These are phyloP conservation scores for Talaromyces pinophilus DNA, from an alignment of 2,329 filamentous ascomycete genomes.

Conservation along the genomic window DNA sequence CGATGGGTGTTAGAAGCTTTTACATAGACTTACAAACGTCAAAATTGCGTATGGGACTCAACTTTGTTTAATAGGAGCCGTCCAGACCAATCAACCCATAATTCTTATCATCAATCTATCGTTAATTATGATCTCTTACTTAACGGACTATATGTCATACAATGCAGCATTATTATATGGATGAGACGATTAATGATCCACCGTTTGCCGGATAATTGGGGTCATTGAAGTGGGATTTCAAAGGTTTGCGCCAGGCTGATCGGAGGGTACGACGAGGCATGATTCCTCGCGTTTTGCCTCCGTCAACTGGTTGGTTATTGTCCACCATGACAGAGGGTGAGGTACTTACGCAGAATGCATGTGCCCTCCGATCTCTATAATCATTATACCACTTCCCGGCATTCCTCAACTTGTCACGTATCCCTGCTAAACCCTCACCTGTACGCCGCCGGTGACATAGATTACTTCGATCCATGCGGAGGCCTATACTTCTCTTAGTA, in stretches of 20 bases:
- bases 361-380: conserved; percentile 10
- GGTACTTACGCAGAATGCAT: background rate
- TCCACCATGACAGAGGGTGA: background rate
- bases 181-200: background rate
- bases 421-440: background rate
- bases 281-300: background rate
- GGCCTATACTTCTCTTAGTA: background rate
- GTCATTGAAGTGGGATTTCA: background rate
- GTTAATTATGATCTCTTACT: no score
- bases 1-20: no score
- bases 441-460: background rate
- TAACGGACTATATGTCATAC: no score
- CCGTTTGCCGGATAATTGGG: conserved; percentile 3
- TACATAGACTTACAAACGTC: no score
- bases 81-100: no score
- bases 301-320: background rate
- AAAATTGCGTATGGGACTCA: no score
- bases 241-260: background rate
- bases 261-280: background rate
- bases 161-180: no score
- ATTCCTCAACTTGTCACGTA: background rate
- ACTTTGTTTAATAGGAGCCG: no score
- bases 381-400: background rate
- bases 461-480: conserved; percentile 11
- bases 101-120: no score